Evolutionary conservation across 176 grass and related monocot genomes (phyloP), one percentile per base, ranked within the genome.

Genomic region (Paspalum notatum): DNA sequence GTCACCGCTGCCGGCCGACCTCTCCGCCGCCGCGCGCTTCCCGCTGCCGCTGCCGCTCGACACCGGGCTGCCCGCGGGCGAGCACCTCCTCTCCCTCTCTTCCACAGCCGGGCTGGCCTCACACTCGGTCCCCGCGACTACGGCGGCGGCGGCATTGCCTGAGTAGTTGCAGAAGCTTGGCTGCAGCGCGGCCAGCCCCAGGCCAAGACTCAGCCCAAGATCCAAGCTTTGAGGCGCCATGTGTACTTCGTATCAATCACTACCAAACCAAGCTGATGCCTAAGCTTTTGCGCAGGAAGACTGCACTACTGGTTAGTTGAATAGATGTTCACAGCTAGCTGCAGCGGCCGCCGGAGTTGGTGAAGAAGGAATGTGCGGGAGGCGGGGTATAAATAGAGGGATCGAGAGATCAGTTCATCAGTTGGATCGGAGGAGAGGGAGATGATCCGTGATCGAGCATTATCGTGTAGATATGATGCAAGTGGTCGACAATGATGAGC

Each of bases 401-500:
- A 79, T 60, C 25, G 11, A 40, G 62, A n/a, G n/a, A n/a, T n/a
- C n/a, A n/a, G n/a, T n/a, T n/a, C n/a, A 79, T 72, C 27, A 81
- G 53, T 46, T 8, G 63, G 53, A 86, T 46, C 5, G 63, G 53
- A 86, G 71, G 62, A 63, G 46, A 63, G 46, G 41, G 47, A 72
- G 60, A 66, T n/a, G 43, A 22, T 32, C 32, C 32, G 32, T 32
- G 32, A 32, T 32, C 32, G 32, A 32, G 32, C 32, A 32, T 32
- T 32, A 32, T 32, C 32, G 32, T 32, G 32, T 32, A 32, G 32
- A 32, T 32, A 7, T 21, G 51, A 17, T 81, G 81, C 81, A 89
- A 84, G 87, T 55, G 86, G 91, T 81, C 83, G 78, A 94, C 89
- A 89, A 89, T 89, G 79, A 89, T 91, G 89, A 94, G 92, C 84